A percentile compares a stretch with the other conserved stretches of the same genome.
These are phyloP conservation scores for Vairimorpha necatrix DNA, from an alignment of 371 early-diverging fungal genomes.

Conservation along the genomic window DNA sequence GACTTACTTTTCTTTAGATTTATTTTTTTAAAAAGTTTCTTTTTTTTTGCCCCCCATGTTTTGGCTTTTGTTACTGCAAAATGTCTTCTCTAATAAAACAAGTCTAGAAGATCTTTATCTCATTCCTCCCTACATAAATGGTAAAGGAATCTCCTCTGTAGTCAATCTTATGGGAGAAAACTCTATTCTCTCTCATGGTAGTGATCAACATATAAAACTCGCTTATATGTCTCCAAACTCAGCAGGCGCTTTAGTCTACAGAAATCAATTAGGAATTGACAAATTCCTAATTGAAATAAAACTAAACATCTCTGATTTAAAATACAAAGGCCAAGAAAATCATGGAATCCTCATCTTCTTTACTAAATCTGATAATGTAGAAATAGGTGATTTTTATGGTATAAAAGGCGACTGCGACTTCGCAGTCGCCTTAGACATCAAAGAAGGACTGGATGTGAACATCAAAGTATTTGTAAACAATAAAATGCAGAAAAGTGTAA, in stretches of 20 bases:
- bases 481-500: background rate
- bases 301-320: background rate
- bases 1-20: too few species aligned
- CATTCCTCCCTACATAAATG: background rate
- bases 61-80: background rate
- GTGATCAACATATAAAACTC: background rate
- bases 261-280: background rate
- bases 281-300: background rate
- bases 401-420: background rate
- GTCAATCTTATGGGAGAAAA: background rate
- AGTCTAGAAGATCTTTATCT: background rate
- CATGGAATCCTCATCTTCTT: background rate
- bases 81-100: background rate
- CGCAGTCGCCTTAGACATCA: background rate
- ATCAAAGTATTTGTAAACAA: background rate
- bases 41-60: background rate
- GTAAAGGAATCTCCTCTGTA: background rate
- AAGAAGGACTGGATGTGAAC: background rate
- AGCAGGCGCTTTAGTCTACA: background rate
- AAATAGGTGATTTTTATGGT: background rate
- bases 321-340: background rate
- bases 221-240: background rate
- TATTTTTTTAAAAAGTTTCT: too few species aligned
- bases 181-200: constrained; percentile 3
- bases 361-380: background rate